A percentile compares a stretch with the other conserved stretches of the same genome.
Evolutionary conservation across 179 eudicot species (phyloP).

Genomic region (Silene coronaria): DNA sequence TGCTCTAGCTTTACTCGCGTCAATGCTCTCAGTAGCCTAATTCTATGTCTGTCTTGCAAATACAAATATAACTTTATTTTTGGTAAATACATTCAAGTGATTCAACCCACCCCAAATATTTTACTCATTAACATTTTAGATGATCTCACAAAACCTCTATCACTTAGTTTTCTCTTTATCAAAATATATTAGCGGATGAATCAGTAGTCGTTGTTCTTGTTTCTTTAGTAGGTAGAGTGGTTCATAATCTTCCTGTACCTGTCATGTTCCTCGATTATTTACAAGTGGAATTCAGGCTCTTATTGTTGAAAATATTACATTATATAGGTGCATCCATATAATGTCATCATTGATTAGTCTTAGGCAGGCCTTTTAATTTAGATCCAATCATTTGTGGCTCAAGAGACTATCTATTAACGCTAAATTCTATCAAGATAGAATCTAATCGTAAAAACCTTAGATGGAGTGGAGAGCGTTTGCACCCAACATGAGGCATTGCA

Average conservation of each 20-base stretch:
- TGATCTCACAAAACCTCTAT: neutral
- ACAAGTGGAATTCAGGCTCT: neutral
- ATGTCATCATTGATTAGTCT: neutral
- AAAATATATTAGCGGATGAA: neutral
- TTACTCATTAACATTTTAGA: neutral
- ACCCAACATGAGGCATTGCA: neutral
- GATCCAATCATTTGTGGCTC: neutral
- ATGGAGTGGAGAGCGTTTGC: neutral
- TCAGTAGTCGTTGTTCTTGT: neutral
- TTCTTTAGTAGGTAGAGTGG: neutral
- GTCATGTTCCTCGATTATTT: neutral
- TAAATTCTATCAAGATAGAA: neutral
- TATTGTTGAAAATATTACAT: no score
- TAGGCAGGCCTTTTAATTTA: neutral
- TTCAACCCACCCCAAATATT: neutral
- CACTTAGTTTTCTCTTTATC: neutral
- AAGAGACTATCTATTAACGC: neutral
- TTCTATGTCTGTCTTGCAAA: constrained; percentile 1
- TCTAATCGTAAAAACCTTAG: neutral
- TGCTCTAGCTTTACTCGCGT: neutral
- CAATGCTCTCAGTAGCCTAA: neutral
- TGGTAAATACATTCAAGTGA: constrained; percentile 6
- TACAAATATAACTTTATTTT: neutral
- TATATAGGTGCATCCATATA: neutral
- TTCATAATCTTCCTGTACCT: neutral